phyloP scores from a whole-genome alignment of 768 basidiomycete genomes.

The Boletus subcaerulescens region DNA sequence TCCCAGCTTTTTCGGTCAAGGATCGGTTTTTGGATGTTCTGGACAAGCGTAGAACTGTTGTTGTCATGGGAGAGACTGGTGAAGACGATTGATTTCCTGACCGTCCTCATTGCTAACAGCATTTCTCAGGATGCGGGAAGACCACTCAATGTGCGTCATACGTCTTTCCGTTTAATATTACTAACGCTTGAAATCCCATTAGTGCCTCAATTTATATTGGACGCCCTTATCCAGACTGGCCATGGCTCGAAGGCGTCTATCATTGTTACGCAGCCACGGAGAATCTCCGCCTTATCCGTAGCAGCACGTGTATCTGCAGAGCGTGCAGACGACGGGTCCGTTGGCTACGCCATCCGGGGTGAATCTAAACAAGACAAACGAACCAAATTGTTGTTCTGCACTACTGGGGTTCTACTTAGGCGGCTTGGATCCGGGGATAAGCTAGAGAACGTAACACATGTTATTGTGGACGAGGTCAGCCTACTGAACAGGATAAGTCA shows the following conservation, averaged over 20 bases:
- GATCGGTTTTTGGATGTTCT: slow-evolving; percentile 61
- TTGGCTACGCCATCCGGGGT: slow-evolving; percentile 89
- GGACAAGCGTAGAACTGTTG: slow-evolving; percentile 59
- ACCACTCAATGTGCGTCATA: slow-evolving; percentile 70
- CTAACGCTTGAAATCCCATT: neutral
- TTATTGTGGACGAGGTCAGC: slow-evolving; percentile 86
- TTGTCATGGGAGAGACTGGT: slow-evolving; percentile 93
- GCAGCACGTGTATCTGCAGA: slow-evolving; percentile 85
- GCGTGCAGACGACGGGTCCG: slow-evolving; percentile 68
- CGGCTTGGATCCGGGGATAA: slow-evolving; percentile 72
- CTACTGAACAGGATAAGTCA: neutral
- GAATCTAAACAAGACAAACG: slow-evolving; percentile 64
- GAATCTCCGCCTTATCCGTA: slow-evolving; percentile 86
- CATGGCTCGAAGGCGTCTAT: slow-evolving; percentile 69
- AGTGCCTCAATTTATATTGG: slow-evolving; percentile 90
- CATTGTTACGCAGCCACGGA: slow-evolving; percentile 84
- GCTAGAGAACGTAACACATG: slow-evolving; percentile 70
- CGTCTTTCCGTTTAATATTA: neutral
- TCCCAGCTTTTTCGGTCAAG: slow-evolving; percentile 76
- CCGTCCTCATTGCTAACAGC: neutral
- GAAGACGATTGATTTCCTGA: slow-evolving; percentile 5
- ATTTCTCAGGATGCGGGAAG: slow-evolving; percentile 72
- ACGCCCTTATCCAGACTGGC: slow-evolving; percentile 64
- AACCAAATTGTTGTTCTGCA: slow-evolving; percentile 85
- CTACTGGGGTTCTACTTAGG: slow-evolving; percentile 88